Evolutionary conservation across 192 early-diverging fungal genomes (phyloP).

Genomic region (Podila horticola): DNA sequence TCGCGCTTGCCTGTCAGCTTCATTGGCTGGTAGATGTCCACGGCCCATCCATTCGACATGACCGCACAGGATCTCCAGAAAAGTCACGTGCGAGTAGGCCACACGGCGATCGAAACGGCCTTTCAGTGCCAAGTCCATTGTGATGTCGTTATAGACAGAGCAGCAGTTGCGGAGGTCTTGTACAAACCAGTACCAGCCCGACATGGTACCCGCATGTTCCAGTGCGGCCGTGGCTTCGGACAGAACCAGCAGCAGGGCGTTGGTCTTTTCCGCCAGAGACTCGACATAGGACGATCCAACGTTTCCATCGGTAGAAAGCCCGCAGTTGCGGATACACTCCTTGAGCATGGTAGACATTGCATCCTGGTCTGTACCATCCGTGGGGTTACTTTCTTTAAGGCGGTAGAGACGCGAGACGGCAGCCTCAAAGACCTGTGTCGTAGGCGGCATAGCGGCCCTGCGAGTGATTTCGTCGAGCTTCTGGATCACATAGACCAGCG

Average conservation of each 20-base stretch:
- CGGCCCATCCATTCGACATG: constrained; percentile 1
- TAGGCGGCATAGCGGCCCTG: constrained; percentile 11
- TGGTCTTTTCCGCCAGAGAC: constrained; percentile 21
- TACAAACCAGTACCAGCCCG: constrained; percentile 51
- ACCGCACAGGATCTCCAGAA: constrained; percentile 7
- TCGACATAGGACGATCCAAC: constrained; percentile 27
- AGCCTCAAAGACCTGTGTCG: constrained; percentile 33
- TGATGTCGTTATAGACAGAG: neutral
- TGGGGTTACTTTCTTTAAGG: too few relatives aligned
- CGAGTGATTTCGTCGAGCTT: neutral
- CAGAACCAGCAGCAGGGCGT: constrained; percentile 14
- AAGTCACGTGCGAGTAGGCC: constrained; percentile 6
- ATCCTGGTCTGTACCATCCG: neutral
- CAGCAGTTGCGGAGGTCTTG: constrained; percentile 30
- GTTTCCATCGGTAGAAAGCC: constrained; percentile 25
- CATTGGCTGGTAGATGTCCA: neutral
- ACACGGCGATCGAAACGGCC: neutral
- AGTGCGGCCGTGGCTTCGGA: constrained; percentile 6
- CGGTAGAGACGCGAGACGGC: constrained; percentile 45
- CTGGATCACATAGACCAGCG: neutral
- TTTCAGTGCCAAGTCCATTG: constrained; percentile 2
- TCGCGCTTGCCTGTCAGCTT: neutral
- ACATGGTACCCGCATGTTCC: neutral
- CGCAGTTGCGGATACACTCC: constrained; percentile 35
- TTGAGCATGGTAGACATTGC: constrained; percentile 6